Conservation (phyloP, 2,329 filamentous ascomycete genomes). For the Leptographium wingfieldii region DNA sequence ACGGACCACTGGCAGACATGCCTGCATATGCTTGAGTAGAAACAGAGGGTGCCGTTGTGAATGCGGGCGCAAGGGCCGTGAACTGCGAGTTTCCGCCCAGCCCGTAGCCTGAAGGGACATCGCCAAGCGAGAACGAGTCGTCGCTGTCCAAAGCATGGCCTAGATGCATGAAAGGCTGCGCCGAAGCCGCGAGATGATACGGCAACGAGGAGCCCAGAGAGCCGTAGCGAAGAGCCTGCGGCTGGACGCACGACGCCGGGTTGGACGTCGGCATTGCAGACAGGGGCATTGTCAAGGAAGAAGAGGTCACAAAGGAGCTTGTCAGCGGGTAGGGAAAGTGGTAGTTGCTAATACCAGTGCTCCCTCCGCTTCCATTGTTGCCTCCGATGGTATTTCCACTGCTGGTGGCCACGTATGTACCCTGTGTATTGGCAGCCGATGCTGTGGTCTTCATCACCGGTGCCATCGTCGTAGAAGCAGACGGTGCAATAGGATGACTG, state of each 20-base stretch:
- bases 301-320: not conserved
- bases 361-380: not conserved
- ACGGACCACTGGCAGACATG: not conserved
- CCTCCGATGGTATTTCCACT: not conserved
- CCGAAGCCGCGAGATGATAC: not conserved
- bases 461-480: not conserved
- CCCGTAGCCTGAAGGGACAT: not conserved
- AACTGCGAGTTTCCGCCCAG: not conserved
- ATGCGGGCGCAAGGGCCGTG: not conserved
- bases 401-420: not conserved
- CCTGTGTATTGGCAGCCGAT: not conserved
- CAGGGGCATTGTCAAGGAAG: not conserved
- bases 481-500: not conserved
- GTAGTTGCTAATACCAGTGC: not conserved
- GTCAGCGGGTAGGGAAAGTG: not conserved
- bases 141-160: not conserved
- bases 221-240: not conserved
- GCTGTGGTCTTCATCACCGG: not conserved
- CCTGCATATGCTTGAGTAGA: not conserved
- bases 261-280: not conserved
- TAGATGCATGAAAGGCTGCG: not conserved
- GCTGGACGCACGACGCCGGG: not conserved
- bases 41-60: not conserved
- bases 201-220: not conserved
- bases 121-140: not conserved